A percentile compares a stretch with the other conserved stretches of the same genome.
Evolutionary conservation across 139 green algal genomes (phyloP).

Genomic region (Dunaliella sp.): DNA sequence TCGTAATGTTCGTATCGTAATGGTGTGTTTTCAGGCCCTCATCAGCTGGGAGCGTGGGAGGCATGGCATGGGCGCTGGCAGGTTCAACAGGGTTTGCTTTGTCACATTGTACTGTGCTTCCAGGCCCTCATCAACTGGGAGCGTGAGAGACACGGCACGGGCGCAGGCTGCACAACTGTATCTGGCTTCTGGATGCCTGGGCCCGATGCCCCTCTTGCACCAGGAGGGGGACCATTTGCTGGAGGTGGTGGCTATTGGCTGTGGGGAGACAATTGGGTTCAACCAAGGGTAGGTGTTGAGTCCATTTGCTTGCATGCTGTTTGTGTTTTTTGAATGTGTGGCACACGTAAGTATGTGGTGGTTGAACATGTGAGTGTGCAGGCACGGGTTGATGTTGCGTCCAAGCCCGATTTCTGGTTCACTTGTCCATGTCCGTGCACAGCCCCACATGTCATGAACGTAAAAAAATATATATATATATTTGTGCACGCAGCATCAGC

Average conservation of each 20-base stretch:
- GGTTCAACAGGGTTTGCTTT: too few relatives aligned
- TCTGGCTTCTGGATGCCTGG: constrained; percentile 58
- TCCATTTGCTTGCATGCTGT: too few relatives aligned
- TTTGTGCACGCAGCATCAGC: too few relatives aligned
- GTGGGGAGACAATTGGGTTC: neutral
- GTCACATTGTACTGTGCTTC: too few relatives aligned
- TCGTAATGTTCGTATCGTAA: neutral
- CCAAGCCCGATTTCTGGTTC: too few relatives aligned
- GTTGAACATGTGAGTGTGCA: too few relatives aligned
- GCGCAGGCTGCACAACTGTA: constrained; percentile 42
- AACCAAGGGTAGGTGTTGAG: neutral
- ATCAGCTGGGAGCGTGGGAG: neutral
- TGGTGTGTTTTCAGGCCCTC: neutral
- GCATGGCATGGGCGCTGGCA: neutral
- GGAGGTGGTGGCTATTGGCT: neutral
- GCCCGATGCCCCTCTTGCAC: constrained; percentile 4
- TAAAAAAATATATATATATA: too few relatives aligned
- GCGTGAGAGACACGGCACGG: constrained; percentile 49
- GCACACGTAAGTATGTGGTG: too few relatives aligned
- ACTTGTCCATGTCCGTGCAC: too few relatives aligned
- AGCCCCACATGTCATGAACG: too few relatives aligned
- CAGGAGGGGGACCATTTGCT: neutral
- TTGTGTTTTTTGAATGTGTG: too few relatives aligned
- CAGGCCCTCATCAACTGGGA: constrained; percentile 20
- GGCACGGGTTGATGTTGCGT: too few relatives aligned